A percentile compares a stretch with the other conserved stretches of the same genome.
These are phyloP conservation scores for Phytophthora syringae DNA, from an alignment of 352 stramenopile species.

Conservation along the genomic window DNA sequence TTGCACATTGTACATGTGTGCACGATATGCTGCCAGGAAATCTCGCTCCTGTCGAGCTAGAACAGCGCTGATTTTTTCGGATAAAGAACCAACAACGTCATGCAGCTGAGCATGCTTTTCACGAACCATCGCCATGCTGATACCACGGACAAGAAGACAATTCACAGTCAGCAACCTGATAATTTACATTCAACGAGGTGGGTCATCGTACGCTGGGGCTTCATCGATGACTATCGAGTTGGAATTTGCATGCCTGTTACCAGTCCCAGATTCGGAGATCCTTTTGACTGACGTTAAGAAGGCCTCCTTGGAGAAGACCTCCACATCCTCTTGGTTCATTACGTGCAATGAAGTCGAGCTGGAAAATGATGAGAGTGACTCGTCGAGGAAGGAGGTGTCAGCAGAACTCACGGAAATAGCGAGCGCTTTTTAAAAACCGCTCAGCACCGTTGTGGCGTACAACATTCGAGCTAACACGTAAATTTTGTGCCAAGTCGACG, in stretches of 20 bases:
- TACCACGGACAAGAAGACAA: not conserved
- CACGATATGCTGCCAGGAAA: slow-evolving; percentile 93
- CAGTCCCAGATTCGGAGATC: slow-evolving; percentile 30
- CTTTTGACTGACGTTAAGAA: slow-evolving; percentile 79
- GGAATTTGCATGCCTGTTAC: slow-evolving; percentile 15
- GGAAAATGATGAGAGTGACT: not conserved
- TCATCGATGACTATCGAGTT: slow-evolving; percentile 43
- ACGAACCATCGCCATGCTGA: slow-evolving; percentile 79
- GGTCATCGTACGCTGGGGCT: slow-evolving; percentile 46
- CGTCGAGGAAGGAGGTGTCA: too few species aligned
- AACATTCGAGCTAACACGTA: not conserved
- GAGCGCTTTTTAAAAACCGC: slow-evolving; percentile 28
- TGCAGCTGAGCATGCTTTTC: slow-evolving; percentile 85
- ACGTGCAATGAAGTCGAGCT: not conserved
- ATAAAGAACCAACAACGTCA: slow-evolving; percentile 81
- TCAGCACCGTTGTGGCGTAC: slow-evolving; percentile 6
- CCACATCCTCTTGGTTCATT: slow-evolving; percentile 62
- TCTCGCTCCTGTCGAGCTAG: slow-evolving; percentile 92
- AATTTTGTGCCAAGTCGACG: not conserved
- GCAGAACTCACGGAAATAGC: slow-evolving; percentile 37
- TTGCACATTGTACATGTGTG: slow-evolving; percentile 96
- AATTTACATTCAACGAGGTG: not conserved
- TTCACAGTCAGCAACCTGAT: not conserved
- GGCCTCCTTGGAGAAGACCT: slow-evolving; percentile 84
- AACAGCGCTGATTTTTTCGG: slow-evolving; percentile 91